These are phyloP conservation scores for Coemansia furcata DNA, from an alignment of 192 early-diverging fungal genomes.

Conservation along the genomic window DNA sequence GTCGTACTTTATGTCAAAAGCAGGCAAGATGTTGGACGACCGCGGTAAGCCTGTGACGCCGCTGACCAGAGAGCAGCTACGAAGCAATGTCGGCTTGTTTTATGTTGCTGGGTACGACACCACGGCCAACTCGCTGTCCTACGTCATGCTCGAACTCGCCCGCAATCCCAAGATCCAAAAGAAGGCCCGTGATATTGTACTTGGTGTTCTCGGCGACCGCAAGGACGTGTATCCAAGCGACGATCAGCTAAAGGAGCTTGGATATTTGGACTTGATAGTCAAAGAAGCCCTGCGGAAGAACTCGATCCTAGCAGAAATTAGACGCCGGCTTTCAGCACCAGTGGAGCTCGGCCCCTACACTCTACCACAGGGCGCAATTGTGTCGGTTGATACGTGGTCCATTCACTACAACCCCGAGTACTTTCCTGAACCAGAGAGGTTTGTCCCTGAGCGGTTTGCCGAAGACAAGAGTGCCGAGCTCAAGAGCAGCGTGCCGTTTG, in stretches of 20 bases:
- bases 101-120: slow-evolving; percentile 61
- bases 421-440: slow-evolving; percentile 43
- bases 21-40: slow-evolving; percentile 46
- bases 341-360: slow-evolving; percentile 44
- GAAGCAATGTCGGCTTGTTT: slow-evolving; percentile 55
- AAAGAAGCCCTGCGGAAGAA: slow-evolving; percentile 53
- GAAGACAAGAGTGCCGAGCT: slow-evolving; percentile 31
- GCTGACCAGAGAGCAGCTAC: slow-evolving; percentile 49
- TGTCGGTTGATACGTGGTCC: slow-evolving; percentile 44
- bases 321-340: slow-evolving; percentile 38
- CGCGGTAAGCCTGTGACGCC: slow-evolving; percentile 39
- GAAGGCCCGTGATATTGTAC: slow-evolving; percentile 56
- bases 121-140: slow-evolving; percentile 57
- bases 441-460: slow-evolving; percentile 54
- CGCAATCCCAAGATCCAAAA: slow-evolving; percentile 53
- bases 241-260: slow-evolving; percentile 55
- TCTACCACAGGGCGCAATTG: slow-evolving; percentile 42
- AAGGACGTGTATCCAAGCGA: slow-evolving; percentile 53
- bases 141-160: slow-evolving; percentile 51
- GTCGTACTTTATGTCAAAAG: slow-evolving; percentile 41
- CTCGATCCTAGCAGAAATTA: slow-evolving; percentile 52
- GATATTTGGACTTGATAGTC: slow-evolving; percentile 54
- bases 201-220: slow-evolving; percentile 55
- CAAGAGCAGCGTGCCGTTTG: slow-evolving; percentile 29
- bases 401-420: slow-evolving; percentile 52